Conservation (phyloP, 1,139 yeast species). For the Taphrina betulina region DNA sequence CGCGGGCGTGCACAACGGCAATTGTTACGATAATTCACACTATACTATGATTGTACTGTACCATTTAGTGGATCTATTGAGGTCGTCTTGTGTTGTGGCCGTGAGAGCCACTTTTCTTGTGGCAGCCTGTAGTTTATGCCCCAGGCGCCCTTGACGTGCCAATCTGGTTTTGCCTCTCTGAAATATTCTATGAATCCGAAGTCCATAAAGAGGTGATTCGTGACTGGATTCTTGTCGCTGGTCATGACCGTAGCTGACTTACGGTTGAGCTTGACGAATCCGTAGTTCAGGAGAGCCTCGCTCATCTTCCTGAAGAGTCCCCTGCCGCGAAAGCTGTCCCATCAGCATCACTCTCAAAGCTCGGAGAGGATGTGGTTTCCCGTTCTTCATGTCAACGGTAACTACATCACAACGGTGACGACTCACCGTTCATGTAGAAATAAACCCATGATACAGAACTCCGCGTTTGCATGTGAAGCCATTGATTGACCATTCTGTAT, state of each 20-base stretch:
- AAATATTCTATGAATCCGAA: constrained; percentile 9
- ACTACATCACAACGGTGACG: background rate
- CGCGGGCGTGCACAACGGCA: too few relatives aligned
- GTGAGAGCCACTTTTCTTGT: background rate
- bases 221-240: constrained; percentile 1
- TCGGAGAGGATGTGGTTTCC: background rate
- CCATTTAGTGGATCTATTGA: too few relatives aligned
- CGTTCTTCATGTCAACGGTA: background rate
- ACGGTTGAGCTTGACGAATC: background rate
- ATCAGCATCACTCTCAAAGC: background rate
- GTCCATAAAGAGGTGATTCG: constrained; percentile 12
- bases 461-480: background rate
- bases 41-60: too few relatives aligned
- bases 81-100: too few relatives aligned
- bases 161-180: constrained; percentile 7
- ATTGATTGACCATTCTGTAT: background rate
- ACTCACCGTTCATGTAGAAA: constrained; percentile 1
- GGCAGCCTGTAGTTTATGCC: constrained; percentile 9
- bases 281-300: background rate
- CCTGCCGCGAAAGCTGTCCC: background rate
- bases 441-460: constrained; percentile 18
- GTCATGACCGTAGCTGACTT: constrained; percentile 9
- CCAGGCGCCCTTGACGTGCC: background rate
- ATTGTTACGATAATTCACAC: too few relatives aligned
- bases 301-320: constrained; percentile 3